These are phyloP conservation scores for Cadophora malorum DNA, from an alignment of 2,329 filamentous ascomycete genomes.

Conservation along the genomic window DNA sequence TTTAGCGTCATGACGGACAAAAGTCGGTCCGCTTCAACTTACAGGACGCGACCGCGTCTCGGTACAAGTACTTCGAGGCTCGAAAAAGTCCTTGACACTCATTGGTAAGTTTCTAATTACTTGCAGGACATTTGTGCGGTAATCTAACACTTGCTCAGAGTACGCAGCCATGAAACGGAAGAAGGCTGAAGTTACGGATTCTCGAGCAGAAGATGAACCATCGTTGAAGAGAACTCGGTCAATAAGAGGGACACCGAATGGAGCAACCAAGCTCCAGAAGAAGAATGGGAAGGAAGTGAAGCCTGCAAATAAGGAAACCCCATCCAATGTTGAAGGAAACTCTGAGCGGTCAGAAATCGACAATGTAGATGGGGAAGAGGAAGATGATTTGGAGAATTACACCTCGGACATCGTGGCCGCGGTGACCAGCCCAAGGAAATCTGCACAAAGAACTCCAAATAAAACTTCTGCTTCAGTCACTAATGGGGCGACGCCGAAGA, in stretches of 20 bases:
- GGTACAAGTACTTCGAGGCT: not conserved
- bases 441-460: constrained; percentile 2
- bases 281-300: not conserved
- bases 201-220: constrained; percentile 20
- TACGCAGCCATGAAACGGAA: constrained; percentile 35
- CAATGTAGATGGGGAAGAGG: not conserved
- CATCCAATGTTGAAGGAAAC: not conserved
- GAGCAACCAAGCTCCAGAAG: not conserved
- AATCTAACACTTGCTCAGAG: not conserved
- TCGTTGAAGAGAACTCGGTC: constrained; percentile 30
- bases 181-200: constrained; percentile 14
- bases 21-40: constrained; percentile 26
- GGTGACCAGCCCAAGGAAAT: constrained; percentile 14
- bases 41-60: constrained; percentile 12
- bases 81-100: not conserved
- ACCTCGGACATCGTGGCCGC: constrained; percentile 1
- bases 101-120: not conserved
- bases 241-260: constrained; percentile 12
- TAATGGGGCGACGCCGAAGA: constrained; percentile 36
- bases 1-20: constrained; percentile 34
- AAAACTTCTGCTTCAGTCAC: not conserved
- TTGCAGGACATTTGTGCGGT: not conserved
- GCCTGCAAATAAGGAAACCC: not conserved
- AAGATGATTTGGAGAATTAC: not conserved
- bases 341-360: not conserved